Conservation (phyloP, 2,329 filamentous ascomycete genomes). For the Alternaria dauci region DNA sequence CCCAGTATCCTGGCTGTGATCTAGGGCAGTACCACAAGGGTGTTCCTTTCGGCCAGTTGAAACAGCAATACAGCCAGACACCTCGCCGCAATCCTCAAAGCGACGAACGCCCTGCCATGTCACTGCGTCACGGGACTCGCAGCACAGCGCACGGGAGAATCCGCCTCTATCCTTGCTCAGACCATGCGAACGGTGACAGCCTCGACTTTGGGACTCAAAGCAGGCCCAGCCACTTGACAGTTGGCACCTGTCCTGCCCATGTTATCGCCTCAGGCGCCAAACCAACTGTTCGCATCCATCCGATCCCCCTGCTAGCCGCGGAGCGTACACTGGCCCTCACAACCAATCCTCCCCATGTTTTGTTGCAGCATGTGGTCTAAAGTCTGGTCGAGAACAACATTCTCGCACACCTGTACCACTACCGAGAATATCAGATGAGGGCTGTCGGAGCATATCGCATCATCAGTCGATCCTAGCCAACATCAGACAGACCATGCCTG, state of each 20-base stretch:
- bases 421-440: slow-evolving; percentile 38
- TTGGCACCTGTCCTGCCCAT: slow-evolving; percentile 23
- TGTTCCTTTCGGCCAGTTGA: slow-evolving; percentile 39
- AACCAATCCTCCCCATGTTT: slow-evolving; percentile 19
- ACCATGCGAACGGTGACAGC: slow-evolving; percentile 48
- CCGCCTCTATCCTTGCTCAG: slow-evolving; percentile 34
- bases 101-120: slow-evolving; percentile 16
- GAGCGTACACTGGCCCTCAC: slow-evolving; percentile 8
- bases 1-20: slow-evolving; percentile 35
- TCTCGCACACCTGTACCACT: slow-evolving; percentile 39
- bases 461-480: slow-evolving; percentile 24
- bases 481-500: slow-evolving; percentile 19
- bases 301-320: slow-evolving; percentile 25
- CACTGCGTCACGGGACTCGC: slow-evolving; percentile 37
- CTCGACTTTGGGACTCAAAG: slow-evolving; percentile 27
- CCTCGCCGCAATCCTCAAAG: slow-evolving; percentile 21
- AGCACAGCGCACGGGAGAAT: slow-evolving; percentile 34
- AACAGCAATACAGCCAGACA: slow-evolving; percentile 36
- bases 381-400: slow-evolving; percentile 21
- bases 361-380: slow-evolving; percentile 38
- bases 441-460: slow-evolving; percentile 21
- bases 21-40: slow-evolving; percentile 36
- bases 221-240: slow-evolving; percentile 38
- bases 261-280: slow-evolving; percentile 46
- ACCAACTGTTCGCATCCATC: slow-evolving; percentile 48